phyloP scores from a whole-genome alignment of 2,329 filamentous ascomycete species.

The Beauveria sp. region DNA sequence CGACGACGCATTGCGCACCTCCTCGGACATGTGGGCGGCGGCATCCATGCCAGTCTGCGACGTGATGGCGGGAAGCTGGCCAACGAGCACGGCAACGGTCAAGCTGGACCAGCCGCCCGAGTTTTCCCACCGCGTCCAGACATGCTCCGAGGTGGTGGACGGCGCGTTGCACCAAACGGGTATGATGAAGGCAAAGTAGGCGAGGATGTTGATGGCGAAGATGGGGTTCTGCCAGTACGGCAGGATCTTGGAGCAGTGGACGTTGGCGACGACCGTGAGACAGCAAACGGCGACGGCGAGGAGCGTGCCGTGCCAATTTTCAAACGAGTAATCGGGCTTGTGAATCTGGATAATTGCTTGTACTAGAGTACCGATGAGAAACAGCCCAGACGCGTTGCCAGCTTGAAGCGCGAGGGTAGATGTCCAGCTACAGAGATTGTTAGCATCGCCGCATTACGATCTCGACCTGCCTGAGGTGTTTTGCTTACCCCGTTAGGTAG shows the following conservation, averaged over 20 bases:
- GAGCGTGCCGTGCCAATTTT: constrained; percentile 13
- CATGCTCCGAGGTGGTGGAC: constrained; percentile 5
- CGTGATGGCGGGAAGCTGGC: constrained; percentile 12
- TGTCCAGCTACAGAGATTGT: constrained; percentile 7
- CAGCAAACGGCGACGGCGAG: constrained; percentile 10
- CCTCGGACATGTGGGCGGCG: constrained; percentile 14
- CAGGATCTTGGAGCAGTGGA: constrained; percentile 10
- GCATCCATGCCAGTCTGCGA: constrained; percentile 12
- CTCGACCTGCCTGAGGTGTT: neutral
- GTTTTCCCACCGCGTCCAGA: constrained; percentile 14
- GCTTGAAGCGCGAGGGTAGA: constrained; percentile 14
- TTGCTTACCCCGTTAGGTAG: constrained; percentile 8
- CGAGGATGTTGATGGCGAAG: constrained; percentile 13
- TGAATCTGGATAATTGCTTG: constrained; percentile 13
- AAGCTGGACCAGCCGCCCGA: constrained; percentile 13
- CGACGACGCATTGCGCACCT: constrained; percentile 13
- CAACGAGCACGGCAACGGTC: constrained; percentile 12
- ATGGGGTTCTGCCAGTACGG: constrained; percentile 14
- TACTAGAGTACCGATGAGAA: constrained; percentile 13
- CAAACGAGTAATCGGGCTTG: constrained; percentile 3
- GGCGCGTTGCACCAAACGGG: constrained; percentile 15
- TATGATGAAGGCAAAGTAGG: constrained; percentile 12
- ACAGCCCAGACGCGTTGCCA: constrained; percentile 12
- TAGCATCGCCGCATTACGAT: no score
- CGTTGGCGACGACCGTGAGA: constrained; percentile 6